Conservation (phyloP, 177 flowering plant genomes). For the Vitis hybrid region DNA sequence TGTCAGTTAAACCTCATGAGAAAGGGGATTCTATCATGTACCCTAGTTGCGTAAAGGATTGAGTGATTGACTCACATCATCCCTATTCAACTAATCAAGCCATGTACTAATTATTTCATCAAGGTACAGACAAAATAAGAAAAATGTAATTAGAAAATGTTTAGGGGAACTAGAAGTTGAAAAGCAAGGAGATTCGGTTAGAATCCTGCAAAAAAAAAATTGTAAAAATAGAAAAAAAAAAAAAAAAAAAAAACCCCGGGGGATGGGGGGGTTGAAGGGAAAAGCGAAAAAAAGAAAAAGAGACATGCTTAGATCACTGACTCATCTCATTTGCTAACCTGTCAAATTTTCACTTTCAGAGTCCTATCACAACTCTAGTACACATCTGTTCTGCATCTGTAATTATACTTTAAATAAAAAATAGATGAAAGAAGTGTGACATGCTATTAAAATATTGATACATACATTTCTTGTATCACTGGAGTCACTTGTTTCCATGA, state of each 20-base stretch:
- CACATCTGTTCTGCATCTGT: background rate
- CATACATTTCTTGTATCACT: constrained; percentile 84
- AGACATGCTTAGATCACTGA: too few relatives aligned
- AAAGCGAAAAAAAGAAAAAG: too few relatives aligned
- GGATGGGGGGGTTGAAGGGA: too few relatives aligned
- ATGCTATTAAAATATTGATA: background rate
- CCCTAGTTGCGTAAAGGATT: too few relatives aligned
- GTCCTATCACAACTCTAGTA: too few relatives aligned
- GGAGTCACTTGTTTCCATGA: constrained; percentile 65
- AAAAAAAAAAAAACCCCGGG: background rate
- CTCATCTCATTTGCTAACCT: too few relatives aligned
- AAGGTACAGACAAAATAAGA: background rate
- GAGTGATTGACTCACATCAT: too few relatives aligned
- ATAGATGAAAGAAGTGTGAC: background rate
- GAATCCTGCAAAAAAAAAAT: background rate
- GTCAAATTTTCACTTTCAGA: too few relatives aligned
- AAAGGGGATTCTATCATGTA: too few relatives aligned
- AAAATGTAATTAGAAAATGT: background rate
- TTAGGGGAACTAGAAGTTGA: background rate
- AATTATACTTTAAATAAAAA: background rate
- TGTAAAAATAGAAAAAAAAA: background rate
- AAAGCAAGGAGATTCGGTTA: background rate
- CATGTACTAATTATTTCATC: too few relatives aligned
- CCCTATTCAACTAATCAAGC: too few relatives aligned
- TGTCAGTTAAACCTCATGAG: too few relatives aligned